Conservation (phyloP, 768 basidiomycete species). For the Dacryopinax spathularia region DNA sequence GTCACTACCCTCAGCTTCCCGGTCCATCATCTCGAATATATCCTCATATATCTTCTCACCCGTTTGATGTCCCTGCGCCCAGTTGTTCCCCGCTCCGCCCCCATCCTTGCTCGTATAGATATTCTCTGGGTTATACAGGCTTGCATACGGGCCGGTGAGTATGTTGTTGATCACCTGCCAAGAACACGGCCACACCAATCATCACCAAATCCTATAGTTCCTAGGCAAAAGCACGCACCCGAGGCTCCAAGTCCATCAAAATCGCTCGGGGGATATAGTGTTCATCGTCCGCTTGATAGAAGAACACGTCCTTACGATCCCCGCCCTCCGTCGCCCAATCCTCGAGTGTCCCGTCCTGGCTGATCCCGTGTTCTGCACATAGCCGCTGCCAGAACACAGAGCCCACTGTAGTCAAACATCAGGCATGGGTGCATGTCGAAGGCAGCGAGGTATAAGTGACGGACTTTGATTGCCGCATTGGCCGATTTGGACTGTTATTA, state of each 20-base stretch:
- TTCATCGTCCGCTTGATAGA: constrained; percentile 99
- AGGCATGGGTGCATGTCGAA: not conserved
- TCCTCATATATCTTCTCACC: constrained; percentile 91
- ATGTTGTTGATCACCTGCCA: constrained; percentile 90
- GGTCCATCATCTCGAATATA: constrained; percentile 96
- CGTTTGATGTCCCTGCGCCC: constrained; percentile 86
- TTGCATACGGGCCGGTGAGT: constrained; percentile 71
- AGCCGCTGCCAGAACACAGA: constrained; percentile 97
- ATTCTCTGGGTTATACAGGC: constrained; percentile 92
- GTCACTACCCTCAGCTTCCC: constrained; percentile 96
- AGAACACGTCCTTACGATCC: constrained; percentile 97
- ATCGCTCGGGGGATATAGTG: constrained; percentile 97
- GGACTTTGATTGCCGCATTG: constrained; percentile 88
- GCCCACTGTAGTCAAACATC: constrained; percentile 50
- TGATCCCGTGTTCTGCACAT: constrained; percentile 97
- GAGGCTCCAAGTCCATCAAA: constrained; percentile 87
- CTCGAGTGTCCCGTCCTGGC: constrained; percentile 84
- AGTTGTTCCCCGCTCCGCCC: constrained; percentile 98
- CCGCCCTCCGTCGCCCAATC: constrained; percentile 93
- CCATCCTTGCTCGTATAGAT: constrained; percentile 93
- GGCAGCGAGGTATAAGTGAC: constrained; percentile 16
- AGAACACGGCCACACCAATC: not conserved
- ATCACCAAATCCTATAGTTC: constrained; percentile 3
- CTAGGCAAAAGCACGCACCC: constrained; percentile 39
- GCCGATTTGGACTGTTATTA: constrained; percentile 71